Conservation (phyloP, 176 grass and related monocot genomes). For the Eremochloa ophiuroides region DNA sequence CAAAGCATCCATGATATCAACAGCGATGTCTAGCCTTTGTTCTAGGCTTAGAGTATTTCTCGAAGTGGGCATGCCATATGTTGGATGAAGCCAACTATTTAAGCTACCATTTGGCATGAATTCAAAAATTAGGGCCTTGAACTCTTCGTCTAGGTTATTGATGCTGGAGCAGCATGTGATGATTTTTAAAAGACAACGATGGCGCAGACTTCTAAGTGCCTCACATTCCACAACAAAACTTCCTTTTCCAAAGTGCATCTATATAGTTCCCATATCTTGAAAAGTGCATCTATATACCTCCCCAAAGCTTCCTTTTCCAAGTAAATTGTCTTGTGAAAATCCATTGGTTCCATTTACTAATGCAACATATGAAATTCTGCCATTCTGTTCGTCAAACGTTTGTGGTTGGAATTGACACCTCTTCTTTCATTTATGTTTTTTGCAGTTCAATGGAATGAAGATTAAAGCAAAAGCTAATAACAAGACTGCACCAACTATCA, state of each 20-base stretch:
- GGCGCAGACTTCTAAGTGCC: background rate
- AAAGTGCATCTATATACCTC: constrained; percentile 11
- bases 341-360: background rate
- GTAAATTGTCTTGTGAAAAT: constrained; percentile 5
- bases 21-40: constrained; percentile 1
- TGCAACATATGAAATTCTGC: background rate
- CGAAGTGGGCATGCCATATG: background rate
- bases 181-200: constrained; percentile 24
- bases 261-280: background rate
- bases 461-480: background rate
- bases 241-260: no score
- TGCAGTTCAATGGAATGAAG: background rate
- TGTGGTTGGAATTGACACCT: background rate
- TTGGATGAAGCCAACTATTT: constrained; percentile 27
- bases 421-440: background rate
- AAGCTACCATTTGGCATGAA: constrained; percentile 20
- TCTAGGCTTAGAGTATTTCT: background rate
- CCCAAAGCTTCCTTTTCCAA: constrained; percentile 14
- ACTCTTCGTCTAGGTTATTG: constrained; percentile 23
- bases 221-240: constrained; percentile 37
- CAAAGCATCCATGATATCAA: background rate
- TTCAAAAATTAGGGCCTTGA: constrained; percentile 23
- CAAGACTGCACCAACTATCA: background rate
- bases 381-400: background rate
- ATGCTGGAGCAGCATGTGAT: constrained; percentile 29